Percentiles rank a stretch among this genome's conserved stretches.
phyloP scores from a whole-genome alignment of 805 yeast genomes.

The Candida tallmaniae region DNA sequence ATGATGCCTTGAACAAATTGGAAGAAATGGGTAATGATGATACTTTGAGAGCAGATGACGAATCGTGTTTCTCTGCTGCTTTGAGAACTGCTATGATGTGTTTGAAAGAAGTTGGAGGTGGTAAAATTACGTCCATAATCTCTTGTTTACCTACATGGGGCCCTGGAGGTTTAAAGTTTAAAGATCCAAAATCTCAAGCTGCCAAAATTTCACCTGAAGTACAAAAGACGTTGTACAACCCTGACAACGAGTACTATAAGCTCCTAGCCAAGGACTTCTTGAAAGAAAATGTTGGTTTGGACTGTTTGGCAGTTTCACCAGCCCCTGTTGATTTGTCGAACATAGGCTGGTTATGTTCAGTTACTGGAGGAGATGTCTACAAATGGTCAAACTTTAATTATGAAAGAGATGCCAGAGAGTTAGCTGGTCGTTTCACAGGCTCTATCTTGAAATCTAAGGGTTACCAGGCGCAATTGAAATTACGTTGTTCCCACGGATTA shows the following conservation, averaged over 20 bases:
- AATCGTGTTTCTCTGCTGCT: slow-evolving; percentile 79
- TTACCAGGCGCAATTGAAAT: slow-evolving; percentile 75
- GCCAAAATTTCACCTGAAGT: slow-evolving; percentile 38
- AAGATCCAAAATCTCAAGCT: slow-evolving; percentile 34
- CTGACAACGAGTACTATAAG: slow-evolving; percentile 60
- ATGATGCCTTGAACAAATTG: slow-evolving; percentile 59
- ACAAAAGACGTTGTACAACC: slow-evolving; percentile 50
- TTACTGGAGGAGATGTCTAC: slow-evolving; percentile 67
- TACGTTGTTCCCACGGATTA: slow-evolving; percentile 84
- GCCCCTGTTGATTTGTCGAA: slow-evolving; percentile 70
- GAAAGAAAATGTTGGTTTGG: slow-evolving; percentile 63
- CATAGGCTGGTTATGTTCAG: slow-evolving; percentile 58
- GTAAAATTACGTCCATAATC: slow-evolving; percentile 69
- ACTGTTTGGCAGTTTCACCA: slow-evolving; percentile 64
- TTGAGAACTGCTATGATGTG: slow-evolving; percentile 62
- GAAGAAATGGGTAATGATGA: slow-evolving; percentile 42
- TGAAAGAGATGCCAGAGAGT: slow-evolving; percentile 63
- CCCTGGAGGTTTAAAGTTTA: slow-evolving; percentile 60
- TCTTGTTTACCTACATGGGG: slow-evolving; percentile 76
- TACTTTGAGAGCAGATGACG: slow-evolving; percentile 38
- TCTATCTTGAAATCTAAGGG: slow-evolving; percentile 54
- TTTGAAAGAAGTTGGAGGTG: slow-evolving; percentile 67
- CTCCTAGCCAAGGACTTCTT: slow-evolving; percentile 55
- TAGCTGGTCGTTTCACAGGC: slow-evolving; percentile 56
- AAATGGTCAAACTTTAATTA: slow-evolving; percentile 64